Conservation (phyloP, 768 basidiomycete species). For the Phylloporus rhodoxanthus region DNA sequence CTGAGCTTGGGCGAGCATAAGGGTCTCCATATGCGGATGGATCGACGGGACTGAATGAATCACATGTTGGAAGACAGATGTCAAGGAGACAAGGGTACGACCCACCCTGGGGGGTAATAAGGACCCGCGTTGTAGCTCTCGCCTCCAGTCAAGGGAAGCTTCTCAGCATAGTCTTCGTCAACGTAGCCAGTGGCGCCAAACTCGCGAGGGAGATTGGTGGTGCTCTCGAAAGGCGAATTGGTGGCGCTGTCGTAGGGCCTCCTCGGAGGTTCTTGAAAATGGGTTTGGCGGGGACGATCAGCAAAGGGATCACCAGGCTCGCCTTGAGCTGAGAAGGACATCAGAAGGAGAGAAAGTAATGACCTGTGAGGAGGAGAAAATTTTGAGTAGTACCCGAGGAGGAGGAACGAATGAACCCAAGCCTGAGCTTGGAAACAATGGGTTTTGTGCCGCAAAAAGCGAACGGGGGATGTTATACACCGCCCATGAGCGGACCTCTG, state of each 20-base stretch:
- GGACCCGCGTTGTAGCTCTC: constrained; percentile 48
- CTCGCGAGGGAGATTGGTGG: constrained; percentile 48
- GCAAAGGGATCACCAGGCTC: constrained; percentile 64
- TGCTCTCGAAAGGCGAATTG: constrained; percentile 52
- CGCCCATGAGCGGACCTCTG: constrained; percentile 25
- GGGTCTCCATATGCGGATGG: constrained; percentile 65
- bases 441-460: constrained; percentile 25
- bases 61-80: constrained; percentile 1
- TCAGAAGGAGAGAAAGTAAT: constrained; percentile 4
- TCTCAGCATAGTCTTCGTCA: constrained; percentile 72
- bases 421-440: constrained; percentile 8
- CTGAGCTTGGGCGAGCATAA: constrained; percentile 49
- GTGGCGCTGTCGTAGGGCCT: constrained; percentile 37
- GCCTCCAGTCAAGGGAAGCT: constrained; percentile 63
- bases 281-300: constrained; percentile 57
- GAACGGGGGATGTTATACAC: constrained; percentile 34
- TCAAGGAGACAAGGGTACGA: constrained; percentile 9
- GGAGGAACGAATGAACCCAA: constrained; percentile 15
- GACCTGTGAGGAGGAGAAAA: constrained; percentile 6
- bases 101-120: constrained; percentile 73
- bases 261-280: constrained; percentile 51
- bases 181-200: constrained; percentile 42
- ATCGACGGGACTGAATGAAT: constrained; percentile 40
- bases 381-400: constrained; percentile 7
- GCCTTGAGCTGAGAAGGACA: constrained; percentile 28